Evolutionary conservation across 2,329 filamentous ascomycete genomes (phyloP).

Genomic region (Stachybotrys chartarum): DNA sequence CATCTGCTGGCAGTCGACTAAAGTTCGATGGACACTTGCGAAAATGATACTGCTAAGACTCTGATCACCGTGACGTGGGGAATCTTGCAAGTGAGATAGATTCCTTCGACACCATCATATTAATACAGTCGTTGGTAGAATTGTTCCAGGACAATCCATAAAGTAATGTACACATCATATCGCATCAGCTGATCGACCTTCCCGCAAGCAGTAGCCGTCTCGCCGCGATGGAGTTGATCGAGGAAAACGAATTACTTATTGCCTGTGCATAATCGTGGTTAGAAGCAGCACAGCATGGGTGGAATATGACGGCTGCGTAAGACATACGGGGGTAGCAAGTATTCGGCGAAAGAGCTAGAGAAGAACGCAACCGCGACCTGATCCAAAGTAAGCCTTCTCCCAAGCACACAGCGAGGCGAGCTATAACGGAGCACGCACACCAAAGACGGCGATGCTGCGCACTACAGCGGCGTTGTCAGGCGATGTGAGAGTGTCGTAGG

Average conservation of each 20-base stretch:
- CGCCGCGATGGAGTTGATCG: no score
- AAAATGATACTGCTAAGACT: no score
- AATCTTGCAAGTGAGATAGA: background rate
- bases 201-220: background rate
- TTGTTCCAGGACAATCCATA: background rate
- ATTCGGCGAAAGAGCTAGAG: slow-evolving; percentile 60
- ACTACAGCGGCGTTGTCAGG: slow-evolving; percentile 64
- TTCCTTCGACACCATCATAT: background rate
- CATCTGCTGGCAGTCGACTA: no score
- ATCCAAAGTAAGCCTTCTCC: background rate
- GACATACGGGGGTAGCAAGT: slow-evolving; percentile 57
- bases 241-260: slow-evolving; percentile 4
- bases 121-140: background rate
- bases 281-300: background rate
- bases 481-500: slow-evolving; percentile 57
- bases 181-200: background rate
- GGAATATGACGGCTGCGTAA: background rate
- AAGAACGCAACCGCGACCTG: slow-evolving; percentile 61
- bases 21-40: no score
- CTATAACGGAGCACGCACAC: slow-evolving; percentile 42
- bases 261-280: slow-evolving; percentile 15
- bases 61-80: no score
- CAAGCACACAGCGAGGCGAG: background rate
- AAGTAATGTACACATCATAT: background rate
- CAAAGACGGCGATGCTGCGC: slow-evolving; percentile 60